Evolutionary conservation across 129 eudicot genomes (phyloP).

Genomic region (Helianthus annuus): HanXRQr2.0-SUNRISE NC_035442.2:135933065-135933564

Average conservation of each 20-base stretch:
- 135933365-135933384: slow-evolving; percentile 73
- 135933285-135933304: slow-evolving; percentile 36
- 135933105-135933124: no score
- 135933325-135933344: slow-evolving; percentile 78
- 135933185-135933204: not conserved
- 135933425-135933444: slow-evolving; percentile 36
- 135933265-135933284: slow-evolving; percentile 32
- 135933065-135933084: no score
- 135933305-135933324: slow-evolving; percentile 33
- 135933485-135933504: slow-evolving; percentile 71
- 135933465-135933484: slow-evolving; percentile 41
- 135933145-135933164: no score
- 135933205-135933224: slow-evolving; percentile 27
- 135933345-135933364: slow-evolving; percentile 66
- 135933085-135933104: no score
- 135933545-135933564: slow-evolving; percentile 47
- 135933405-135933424: slow-evolving; percentile 58
- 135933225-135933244: slow-evolving; percentile 28
- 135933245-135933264: slow-evolving; percentile 30
- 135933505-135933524: slow-evolving; percentile 57
- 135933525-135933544: slow-evolving; percentile 61
- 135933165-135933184: slow-evolving; percentile 20
- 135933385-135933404: slow-evolving; percentile 56
- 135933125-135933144: no score
- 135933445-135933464: slow-evolving; percentile 34